Percentiles rank a stretch among this genome's conserved stretches.
Evolutionary conservation across 495 filamentous ascomycete species (phyloP).

Genomic region (Cetradonia linearis): DNA sequence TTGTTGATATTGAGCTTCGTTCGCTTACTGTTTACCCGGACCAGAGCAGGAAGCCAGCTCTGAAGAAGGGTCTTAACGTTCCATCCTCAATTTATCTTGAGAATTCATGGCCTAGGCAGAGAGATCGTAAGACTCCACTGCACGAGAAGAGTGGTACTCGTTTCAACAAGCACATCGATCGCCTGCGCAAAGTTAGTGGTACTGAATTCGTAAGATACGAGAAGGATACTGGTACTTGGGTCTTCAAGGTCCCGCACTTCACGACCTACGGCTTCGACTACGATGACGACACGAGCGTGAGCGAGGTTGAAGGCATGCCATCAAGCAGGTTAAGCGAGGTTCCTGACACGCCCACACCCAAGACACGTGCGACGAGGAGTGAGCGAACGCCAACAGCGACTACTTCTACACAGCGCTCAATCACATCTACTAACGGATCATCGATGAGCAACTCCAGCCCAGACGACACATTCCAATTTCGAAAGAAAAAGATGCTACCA

Average conservation of each 20-base stretch:
- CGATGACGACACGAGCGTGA: constrained; percentile 61
- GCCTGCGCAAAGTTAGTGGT: constrained; percentile 62
- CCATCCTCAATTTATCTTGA: constrained; percentile 74
- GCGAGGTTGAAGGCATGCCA: constrained; percentile 41
- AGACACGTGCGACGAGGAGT: constrained; percentile 31
- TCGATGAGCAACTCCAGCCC: constrained; percentile 42
- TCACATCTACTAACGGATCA: constrained; percentile 27
- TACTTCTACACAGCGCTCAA: constrained; percentile 27
- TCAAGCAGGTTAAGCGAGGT: constrained; percentile 49
- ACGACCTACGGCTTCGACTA: constrained; percentile 91
- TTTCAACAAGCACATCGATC: constrained; percentile 70
- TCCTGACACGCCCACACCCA: constrained; percentile 51
- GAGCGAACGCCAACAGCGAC: constrained; percentile 27
- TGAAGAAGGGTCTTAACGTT: constrained; percentile 82
- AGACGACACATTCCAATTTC: constrained; percentile 77
- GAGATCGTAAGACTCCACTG: constrained; percentile 45
- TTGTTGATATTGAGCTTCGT: constrained; percentile 64
- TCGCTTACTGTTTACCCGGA: constrained; percentile 80
- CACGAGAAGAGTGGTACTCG: constrained; percentile 46
- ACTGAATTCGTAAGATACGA: constrained; percentile 77
- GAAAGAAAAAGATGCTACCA: constrained; percentile 58
- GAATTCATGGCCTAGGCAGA: constrained; percentile 78
- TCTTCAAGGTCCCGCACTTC: constrained; percentile 86
- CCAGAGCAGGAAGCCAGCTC: constrained; percentile 59
- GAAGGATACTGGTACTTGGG: constrained; percentile 69